phyloP scores from a whole-genome alignment of 176 grass and related monocot species.

The Areca catechu region DNA sequence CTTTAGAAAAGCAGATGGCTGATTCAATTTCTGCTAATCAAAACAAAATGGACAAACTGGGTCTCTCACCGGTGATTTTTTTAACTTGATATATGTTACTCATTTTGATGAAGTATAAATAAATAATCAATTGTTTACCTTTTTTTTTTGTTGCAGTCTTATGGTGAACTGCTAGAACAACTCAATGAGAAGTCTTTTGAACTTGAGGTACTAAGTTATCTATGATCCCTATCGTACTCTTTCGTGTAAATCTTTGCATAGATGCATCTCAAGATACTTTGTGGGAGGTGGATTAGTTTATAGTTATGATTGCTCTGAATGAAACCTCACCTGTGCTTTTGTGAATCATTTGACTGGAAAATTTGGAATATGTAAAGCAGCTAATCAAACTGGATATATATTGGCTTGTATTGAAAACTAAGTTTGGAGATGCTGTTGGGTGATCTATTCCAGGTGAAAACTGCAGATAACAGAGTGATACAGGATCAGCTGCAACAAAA shows the following conservation, averaged over 20 bases:
- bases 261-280: no score
- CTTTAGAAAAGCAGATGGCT: constrained; percentile 76
- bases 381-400: no score
- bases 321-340: no score
- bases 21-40: constrained; percentile 55
- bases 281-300: no score
- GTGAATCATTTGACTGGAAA: no score
- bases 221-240: constrained; percentile 9
- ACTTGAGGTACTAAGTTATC: constrained; percentile 65
- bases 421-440: constrained; percentile 6
- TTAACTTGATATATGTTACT: not conserved
- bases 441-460: constrained; percentile 69
- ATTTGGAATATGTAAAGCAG: no score
- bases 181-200: constrained; percentile 92
- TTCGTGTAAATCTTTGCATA: not conserved
- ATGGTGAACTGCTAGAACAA: constrained; percentile 73
- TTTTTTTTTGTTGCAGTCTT: constrained; percentile 52
- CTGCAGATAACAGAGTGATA: constrained; percentile 94
- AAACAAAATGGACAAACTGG: constrained; percentile 50
- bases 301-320: no score
- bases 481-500: constrained; percentile 91
- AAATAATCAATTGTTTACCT: constrained; percentile 11
- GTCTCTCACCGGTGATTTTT: constrained; percentile 33
- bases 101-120: constrained; percentile 15
- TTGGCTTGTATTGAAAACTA: no score